A percentile compares a stretch with the other conserved stretches of the same genome.
Conservation (phyloP, 2,329 filamentous ascomycete genomes). For the Paecilomyces dactylethromorphus region DNA sequence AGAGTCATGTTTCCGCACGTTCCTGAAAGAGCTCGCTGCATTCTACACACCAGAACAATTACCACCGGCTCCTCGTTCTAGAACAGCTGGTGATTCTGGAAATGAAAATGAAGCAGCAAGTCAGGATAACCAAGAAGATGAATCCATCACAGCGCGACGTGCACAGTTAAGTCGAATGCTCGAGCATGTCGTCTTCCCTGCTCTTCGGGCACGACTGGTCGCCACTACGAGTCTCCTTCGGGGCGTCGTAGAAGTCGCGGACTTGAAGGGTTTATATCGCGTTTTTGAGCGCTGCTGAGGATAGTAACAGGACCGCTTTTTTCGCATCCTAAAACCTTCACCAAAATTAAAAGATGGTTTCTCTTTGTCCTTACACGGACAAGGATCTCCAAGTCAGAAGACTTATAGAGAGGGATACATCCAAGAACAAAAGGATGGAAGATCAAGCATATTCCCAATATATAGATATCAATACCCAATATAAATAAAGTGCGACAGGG, state of each 20-base stretch:
- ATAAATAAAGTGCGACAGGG: neutral
- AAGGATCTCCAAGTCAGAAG: neutral
- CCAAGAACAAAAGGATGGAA: neutral
- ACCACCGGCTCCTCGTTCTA: constrained; percentile 40
- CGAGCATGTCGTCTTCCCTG: constrained; percentile 84
- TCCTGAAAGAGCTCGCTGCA: constrained; percentile 76
- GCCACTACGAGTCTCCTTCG: constrained; percentile 72
- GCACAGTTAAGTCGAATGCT: constrained; percentile 66
- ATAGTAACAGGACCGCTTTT: neutral
- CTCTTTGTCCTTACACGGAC: neutral
- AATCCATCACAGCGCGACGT: constrained; percentile 47
- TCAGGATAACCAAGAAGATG: constrained; percentile 26
- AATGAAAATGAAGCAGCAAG: constrained; percentile 8
- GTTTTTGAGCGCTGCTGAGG: constrained; percentile 85
- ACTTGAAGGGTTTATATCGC: constrained; percentile 84
- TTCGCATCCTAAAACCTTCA: neutral
- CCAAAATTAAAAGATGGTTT: neutral
- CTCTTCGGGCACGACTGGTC: constrained; percentile 74
- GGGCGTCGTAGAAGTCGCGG: constrained; percentile 78
- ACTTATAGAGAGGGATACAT: neutral
- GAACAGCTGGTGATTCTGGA: neutral
- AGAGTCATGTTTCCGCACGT: constrained; percentile 75
- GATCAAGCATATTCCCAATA: neutral
- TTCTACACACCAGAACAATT: constrained; percentile 89
- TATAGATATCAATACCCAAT: neutral